Evolutionary conservation across 139 green algal genomes (phyloP), one percentile per base, ranked within the genome.

Genomic region (Raphidocelis subcapitata): DNA sequence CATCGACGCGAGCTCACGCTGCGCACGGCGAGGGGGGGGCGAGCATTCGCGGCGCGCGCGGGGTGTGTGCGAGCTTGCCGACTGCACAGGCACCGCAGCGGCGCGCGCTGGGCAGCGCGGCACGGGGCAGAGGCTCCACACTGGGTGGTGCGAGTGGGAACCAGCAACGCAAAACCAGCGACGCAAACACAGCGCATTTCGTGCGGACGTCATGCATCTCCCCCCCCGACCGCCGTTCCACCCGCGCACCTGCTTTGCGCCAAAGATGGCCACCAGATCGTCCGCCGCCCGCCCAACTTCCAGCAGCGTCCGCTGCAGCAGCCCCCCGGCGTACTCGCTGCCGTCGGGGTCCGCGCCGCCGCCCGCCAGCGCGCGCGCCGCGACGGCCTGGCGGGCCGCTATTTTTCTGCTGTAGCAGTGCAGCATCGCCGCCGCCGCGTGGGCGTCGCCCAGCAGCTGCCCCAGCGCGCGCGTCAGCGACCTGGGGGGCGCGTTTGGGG

Each of bases 231-330:
- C n/a, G n/a, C n/a, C n/a, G n/a, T n/a, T n/a, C 54, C 24, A 20
- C 54, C 10, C 12, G 10, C 24, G 24, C 54, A 29, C 54, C 54
- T 28, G n/a, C 24, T 29, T 8, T 14, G 61, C 62, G 21, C 72
- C 72, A 59, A 85, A 81, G 0, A 76, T 65, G 2, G 74, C 74
- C 21, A 66, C 70, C 18, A 81, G 54, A 37, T 77, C 79, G 16
- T 85, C 79, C 10, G 60, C 79, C 0, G 79, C 79, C 3, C 41
- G 32, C 44, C 57, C 79, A 4, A 85, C 62, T 29, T 66, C 70
- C 33, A 82, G 60, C 35, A 79, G 68, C 0, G 79, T 81, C 59
- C 61, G 70, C 74, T 85, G 79, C 55, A 71, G 51, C 61, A 81
- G 55, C 1, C 65, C 60, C 16, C 79, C 74, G 20, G 79, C 70